A percentile compares a stretch with the other conserved stretches of the same genome.
phyloP scores from a whole-genome alignment of 768 basidiomycete species.

The Baorangia bicolor region DNA sequence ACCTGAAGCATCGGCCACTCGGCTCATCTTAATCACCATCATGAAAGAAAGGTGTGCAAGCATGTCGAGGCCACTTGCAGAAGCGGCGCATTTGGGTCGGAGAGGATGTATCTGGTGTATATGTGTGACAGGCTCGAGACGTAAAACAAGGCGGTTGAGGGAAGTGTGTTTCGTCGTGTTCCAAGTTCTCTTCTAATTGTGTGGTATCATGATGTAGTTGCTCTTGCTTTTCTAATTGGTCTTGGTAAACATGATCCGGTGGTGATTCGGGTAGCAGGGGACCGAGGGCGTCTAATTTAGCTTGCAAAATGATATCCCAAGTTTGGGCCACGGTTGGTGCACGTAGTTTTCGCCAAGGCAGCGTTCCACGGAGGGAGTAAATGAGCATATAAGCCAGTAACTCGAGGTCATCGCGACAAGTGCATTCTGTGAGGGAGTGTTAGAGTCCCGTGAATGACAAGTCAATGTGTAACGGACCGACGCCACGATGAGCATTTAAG shows the following conservation, averaged over 20 bases:
- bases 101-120: no score
- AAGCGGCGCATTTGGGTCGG: no score
- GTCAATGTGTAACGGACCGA: constrained; percentile 45
- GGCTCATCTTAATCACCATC: no score
- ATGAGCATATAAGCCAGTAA: constrained; percentile 81
- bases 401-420: constrained; percentile 78
- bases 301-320: constrained; percentile 75
- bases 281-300: constrained; percentile 60
- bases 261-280: constrained; percentile 17
- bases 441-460: neutral
- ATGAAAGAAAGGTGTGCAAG: no score
- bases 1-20: no score
- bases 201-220: constrained; percentile 4
- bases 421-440: constrained; percentile 53
- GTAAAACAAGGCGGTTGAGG: no score
- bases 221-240: neutral
- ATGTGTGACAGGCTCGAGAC: no score
- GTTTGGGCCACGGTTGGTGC: constrained; percentile 65
- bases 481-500: constrained; percentile 72
- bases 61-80: no score
- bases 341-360: constrained; percentile 76
- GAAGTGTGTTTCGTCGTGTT: constrained; percentile 12
- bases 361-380: constrained; percentile 73
- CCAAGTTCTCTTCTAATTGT: constrained; percentile 6
- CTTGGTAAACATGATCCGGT: constrained; percentile 15